Evolutionary conservation across 2,329 filamentous ascomycete genomes (phyloP), one percentile per base, ranked within the genome.

Genomic region (Elsinoe perseae): DNA sequence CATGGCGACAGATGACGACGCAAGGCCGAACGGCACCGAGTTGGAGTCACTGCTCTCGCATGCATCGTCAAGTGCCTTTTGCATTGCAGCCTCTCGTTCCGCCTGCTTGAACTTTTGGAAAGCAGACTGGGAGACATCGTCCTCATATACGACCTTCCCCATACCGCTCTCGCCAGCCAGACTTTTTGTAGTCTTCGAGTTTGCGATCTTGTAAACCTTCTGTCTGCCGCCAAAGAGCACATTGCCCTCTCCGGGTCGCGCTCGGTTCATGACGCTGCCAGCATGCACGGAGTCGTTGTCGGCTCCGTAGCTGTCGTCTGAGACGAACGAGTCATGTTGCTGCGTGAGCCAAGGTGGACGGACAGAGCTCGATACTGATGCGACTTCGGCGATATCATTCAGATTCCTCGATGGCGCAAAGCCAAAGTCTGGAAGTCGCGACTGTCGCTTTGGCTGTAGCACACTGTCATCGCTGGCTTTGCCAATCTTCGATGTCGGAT

Each of bases 391-490:
- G 64, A 97, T 97, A 68, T 97, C 91, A 16, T 82, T 77, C 2
- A 96, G 77, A 50, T 73, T 76, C 27, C 77, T 74, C 48, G 73
- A 73, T 21, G 57, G 59, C 5, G 57, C 46, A 61, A 84, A 80
- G 8, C 85, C 84, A 65, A 87, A 88, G 58, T 95, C 83, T 67
- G 82, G 78, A 61, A 95, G 72, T 57, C 86, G 82, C 0, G 91
- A 95, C 61, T 87, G 85, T 55, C 89, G 81, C 65, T 89, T 91
- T 2, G 87, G 87, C 61, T 83, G 87, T 18, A 97, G 73, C 2
- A 97, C 91, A 63, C 91, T 96, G 70, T 96, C 92, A 67, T 97
- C 92, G 70, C 87, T 93, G 14, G 92, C 92, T 71, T 97, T 96
- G 57, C 92, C 92, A 28, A 96, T 80, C 69, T 90, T 87, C 1